Evolutionary conservation across 768 basidiomycete genomes (phyloP).

Genomic region (Serpula lacrymans): DNA sequence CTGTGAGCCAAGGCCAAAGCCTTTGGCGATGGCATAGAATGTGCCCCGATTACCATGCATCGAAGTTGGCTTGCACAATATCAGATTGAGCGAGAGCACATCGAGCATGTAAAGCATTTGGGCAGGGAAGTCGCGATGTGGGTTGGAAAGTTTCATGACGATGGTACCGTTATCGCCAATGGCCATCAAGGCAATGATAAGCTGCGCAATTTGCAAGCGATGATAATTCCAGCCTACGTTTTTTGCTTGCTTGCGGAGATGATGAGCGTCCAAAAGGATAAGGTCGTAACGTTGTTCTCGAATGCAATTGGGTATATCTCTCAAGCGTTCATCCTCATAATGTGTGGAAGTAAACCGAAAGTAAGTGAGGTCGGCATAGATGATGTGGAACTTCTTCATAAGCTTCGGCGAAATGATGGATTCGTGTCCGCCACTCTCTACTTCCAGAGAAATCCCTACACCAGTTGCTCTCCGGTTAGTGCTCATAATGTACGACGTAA

Average conservation of each 20-base stretch:
- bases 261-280: constrained; percentile 32
- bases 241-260: constrained; percentile 18
- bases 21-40: constrained; percentile 30
- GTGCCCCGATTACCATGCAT: constrained; percentile 27
- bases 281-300: constrained; percentile 21
- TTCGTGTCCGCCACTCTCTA: constrained; percentile 22
- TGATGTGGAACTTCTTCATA: constrained; percentile 18
- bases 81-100: constrained; percentile 17
- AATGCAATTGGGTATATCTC: too few species aligned
- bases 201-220: constrained; percentile 27
- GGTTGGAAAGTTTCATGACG: constrained; percentile 30
- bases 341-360: too few species aligned
- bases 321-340: too few species aligned
- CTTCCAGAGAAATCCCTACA: constrained; percentile 22
- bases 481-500: constrained; percentile 25
- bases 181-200: constrained; percentile 25
- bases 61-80: constrained; percentile 25
- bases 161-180: constrained; percentile 23
- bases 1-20: constrained; percentile 17
- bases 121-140: constrained; percentile 23
- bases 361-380: constrained; percentile 22
- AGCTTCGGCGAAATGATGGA: constrained; percentile 18
- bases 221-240: constrained; percentile 13
- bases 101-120: constrained; percentile 30
- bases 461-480: constrained; percentile 19